phyloP scores from a whole-genome alignment of 768 basidiomycete genomes.

The Suillus tomentosus region DNA sequence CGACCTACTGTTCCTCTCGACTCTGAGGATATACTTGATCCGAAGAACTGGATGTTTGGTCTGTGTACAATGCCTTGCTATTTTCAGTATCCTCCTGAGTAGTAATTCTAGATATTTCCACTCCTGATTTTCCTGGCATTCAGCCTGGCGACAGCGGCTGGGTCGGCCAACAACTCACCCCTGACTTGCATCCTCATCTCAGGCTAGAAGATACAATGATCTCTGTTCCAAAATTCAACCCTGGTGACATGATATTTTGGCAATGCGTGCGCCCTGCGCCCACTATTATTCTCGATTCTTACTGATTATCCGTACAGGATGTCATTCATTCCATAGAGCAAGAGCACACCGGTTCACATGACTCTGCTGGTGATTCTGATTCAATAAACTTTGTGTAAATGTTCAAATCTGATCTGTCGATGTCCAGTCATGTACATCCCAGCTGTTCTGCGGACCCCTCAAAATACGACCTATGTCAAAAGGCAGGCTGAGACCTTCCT shows the following conservation, averaged over 20 bases:
- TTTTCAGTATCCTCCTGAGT: conserved; percentile 21
- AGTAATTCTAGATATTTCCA: conserved; percentile 43
- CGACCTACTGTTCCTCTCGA: conserved; percentile 43
- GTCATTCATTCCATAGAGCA: conserved; percentile 48
- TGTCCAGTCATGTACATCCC: conserved; percentile 75
- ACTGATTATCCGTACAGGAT: conserved; percentile 34
- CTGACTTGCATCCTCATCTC: conserved; percentile 67
- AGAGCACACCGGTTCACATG: conserved; percentile 53
- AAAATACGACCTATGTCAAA: conserved; percentile 60
- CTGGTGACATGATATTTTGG: conserved; percentile 83
- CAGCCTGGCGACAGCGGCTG: conserved; percentile 26
- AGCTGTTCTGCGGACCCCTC: conserved; percentile 64
- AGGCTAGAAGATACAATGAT: conserved; percentile 65
- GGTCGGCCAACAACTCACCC: conserved; percentile 49
- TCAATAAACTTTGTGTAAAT: not conserved
- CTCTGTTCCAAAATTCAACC: conserved; percentile 67
- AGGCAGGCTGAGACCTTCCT: conserved; percentile 66
- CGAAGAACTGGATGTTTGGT: conserved; percentile 59
- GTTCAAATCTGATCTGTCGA: conserved; percentile 2
- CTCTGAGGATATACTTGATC: conserved; percentile 45
- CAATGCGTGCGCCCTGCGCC: conserved; percentile 48
- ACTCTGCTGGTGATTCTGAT: conserved; percentile 53
- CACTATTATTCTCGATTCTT: not conserved
- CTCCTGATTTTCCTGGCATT: conserved; percentile 56
- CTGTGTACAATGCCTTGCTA: conserved; percentile 22